Base-by-base conservation (phyloP, 1,284 basidiomycete genomes). In the Moniliophthora roreri region DNA sequence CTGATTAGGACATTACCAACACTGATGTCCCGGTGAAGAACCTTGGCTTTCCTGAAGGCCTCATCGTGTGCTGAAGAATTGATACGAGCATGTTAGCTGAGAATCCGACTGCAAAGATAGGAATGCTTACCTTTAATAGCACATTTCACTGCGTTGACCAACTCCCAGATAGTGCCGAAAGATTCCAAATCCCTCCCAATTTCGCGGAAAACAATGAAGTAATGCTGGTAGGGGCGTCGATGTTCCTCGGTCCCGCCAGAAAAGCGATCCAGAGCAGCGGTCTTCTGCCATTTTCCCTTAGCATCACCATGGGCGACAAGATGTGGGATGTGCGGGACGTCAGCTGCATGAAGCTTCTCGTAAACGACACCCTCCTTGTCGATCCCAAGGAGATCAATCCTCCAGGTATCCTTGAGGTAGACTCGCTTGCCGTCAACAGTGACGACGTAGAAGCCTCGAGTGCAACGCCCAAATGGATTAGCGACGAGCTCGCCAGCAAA, bases 351-450 rank as follows among this genome's bases (percentile, higher is more conserved):
- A 1, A 69, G 57, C 10, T 48, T 20, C 15, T 48, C 34, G 23
- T 67, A 63, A 4, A 61, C 57, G 2, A 52, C 42, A 20, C 59
- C 62, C 36, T 67, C 68, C 5, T 54, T 46, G 4, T 53, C 23
- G 24, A 62, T 50, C 3, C 50, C 55, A n/a, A 38, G 34, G 15
- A 54, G 24, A 9, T 58, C 51, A 21, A 59, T 50, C 3, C 66
- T 51, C 65, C 65, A 67, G 2, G 54, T 53, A 39, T 53, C 52
- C 28, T 53, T 53, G 13, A 53, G 28, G 13, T 41, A 44, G 23
- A 40, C 38, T 37, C 11, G 26, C 11, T 10, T 18, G 5, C 26
- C 46, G 2, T 48, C 35, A 13, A 35, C 15, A 35, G 28, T 36
- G 7, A 35, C 13, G 46, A 35, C 46, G 18, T 6, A 13, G 35